phyloP scores from a whole-genome alignment of 805 yeast genomes.

The Barnettozyma siamensis region DNA sequence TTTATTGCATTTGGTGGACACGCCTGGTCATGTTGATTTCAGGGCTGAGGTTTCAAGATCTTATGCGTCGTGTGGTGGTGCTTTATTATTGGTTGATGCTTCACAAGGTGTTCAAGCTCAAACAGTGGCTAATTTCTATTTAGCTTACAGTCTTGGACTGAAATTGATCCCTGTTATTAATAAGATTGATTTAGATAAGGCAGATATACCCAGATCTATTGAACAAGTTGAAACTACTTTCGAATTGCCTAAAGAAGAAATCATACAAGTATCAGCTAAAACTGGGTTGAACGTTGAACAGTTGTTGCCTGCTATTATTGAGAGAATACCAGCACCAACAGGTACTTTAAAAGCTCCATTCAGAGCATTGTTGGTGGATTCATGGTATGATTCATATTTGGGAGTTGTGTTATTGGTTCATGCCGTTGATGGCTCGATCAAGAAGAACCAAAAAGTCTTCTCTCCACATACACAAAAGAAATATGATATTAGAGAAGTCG shows the following conservation, averaged over 20 bases:
- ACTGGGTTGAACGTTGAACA: slow-evolving; percentile 76
- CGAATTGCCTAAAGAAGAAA: slow-evolving; percentile 68
- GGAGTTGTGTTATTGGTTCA: slow-evolving; percentile 86
- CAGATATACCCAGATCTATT: slow-evolving; percentile 73
- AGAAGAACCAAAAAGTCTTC: slow-evolving; percentile 66
- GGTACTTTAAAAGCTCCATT: slow-evolving; percentile 51
- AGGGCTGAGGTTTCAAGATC: slow-evolving; percentile 90
- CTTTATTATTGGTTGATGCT: slow-evolving; percentile 85
- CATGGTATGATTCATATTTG: slow-evolving; percentile 92
- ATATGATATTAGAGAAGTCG: slow-evolving; percentile 89
- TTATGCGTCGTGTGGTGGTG: slow-evolving; percentile 96
- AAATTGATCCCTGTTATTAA: slow-evolving; percentile 84
- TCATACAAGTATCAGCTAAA: slow-evolving; percentile 86
- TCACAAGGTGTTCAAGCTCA: slow-evolving; percentile 97
- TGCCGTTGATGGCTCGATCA: slow-evolving; percentile 76
- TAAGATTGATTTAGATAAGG: slow-evolving; percentile 84
- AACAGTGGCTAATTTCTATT: slow-evolving; percentile 93
- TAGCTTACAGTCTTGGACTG: slow-evolving; percentile 82
- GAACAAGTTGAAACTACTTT: slow-evolving; percentile 83
- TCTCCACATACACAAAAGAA: slow-evolving; percentile 72
- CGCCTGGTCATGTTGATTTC: slow-evolving; percentile 98
- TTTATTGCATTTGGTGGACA: slow-evolving; percentile 84
- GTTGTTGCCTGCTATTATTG: slow-evolving; percentile 77
- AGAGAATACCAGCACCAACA: slow-evolving; percentile 72
- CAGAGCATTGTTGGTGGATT: slow-evolving; percentile 82